Evolutionary conservation across 192 early-diverging fungal species (phyloP).

Genomic region (Backusella parvicylindrica): DNA sequence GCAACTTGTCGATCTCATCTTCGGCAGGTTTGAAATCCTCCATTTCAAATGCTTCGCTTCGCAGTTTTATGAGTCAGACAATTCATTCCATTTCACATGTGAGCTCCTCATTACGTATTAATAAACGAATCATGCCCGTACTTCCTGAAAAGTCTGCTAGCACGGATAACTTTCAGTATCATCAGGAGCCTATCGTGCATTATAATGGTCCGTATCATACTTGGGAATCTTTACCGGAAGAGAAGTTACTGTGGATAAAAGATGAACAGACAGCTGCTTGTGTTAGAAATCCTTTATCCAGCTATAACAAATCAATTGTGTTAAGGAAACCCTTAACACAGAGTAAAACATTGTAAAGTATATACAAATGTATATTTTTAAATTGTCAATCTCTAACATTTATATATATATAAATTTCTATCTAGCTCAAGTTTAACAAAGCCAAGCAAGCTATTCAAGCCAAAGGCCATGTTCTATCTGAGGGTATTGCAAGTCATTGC

Average conservation of each 20-base stretch:
- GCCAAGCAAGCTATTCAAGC: slow-evolving; percentile 2
- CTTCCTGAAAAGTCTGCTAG: background rate
- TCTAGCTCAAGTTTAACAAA: background rate
- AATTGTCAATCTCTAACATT: no score
- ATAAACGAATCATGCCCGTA: slow-evolving; percentile 11
- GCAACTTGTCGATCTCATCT: background rate
- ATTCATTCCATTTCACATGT: slow-evolving; percentile 7
- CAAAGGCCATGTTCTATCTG: slow-evolving; percentile 34
- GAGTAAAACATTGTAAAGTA: slow-evolving; percentile 9
- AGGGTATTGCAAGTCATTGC: slow-evolving; percentile 28
- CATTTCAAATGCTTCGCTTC: slow-evolving; percentile 1
- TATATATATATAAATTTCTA: background rate
- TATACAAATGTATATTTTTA: no score
- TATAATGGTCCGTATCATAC: slow-evolving; percentile 25
- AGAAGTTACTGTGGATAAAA: slow-evolving; percentile 22
- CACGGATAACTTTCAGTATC: background rate
- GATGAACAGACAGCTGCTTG: slow-evolving; percentile 7
- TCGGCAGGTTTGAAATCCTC: slow-evolving; percentile 4
- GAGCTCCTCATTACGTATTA: background rate
- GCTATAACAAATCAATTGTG: slow-evolving; percentile 9
- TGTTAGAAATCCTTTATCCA: background rate
- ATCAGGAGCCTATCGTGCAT: slow-evolving; percentile 11
- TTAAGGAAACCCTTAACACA: slow-evolving; percentile 5
- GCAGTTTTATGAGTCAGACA: slow-evolving; percentile 15
- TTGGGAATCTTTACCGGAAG: slow-evolving; percentile 13